Percentiles rank a stretch among this genome's conserved stretches.
These are phyloP conservation scores for Paraphoma sp. DNA, from an alignment of 2,329 filamentous ascomycete species.

Conservation along the genomic window DNA sequence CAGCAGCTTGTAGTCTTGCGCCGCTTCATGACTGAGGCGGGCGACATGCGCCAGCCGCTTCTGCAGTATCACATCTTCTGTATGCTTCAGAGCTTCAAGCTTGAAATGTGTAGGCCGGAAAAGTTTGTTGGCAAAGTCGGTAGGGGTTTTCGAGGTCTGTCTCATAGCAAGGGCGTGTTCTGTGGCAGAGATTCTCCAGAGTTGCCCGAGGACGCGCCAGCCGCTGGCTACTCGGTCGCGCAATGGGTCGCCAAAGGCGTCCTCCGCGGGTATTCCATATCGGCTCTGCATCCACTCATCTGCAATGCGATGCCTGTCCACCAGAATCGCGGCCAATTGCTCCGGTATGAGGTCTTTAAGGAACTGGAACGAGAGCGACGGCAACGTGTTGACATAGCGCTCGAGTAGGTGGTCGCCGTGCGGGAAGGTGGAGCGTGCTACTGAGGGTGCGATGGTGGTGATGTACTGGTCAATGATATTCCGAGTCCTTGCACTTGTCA, in stretches of 20 bases:
- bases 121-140: conserved; percentile 16
- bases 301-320: conserved; percentile 37
- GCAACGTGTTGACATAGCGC: conserved; percentile 7
- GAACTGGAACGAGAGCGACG: conserved; percentile 23
- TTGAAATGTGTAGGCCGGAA: conserved; percentile 23
- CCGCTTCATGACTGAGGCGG: conserved; percentile 19
- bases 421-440: conserved; percentile 36
- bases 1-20: conserved; percentile 40
- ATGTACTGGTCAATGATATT: conserved; percentile 33
- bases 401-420: conserved; percentile 21
- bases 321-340: conserved; percentile 37
- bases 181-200: conserved; percentile 33
- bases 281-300: conserved; percentile 21
- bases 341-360: conserved; percentile 35
- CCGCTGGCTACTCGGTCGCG: conserved; percentile 36
- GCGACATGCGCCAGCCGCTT: conserved; percentile 29
- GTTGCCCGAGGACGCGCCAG: conserved; percentile 31
- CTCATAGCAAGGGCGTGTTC: conserved; percentile 17
- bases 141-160: conserved; percentile 14
- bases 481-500: conserved; percentile 25
- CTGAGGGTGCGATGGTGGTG: conserved; percentile 33
- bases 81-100: conserved; percentile 18
- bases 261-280: conserved; percentile 39
- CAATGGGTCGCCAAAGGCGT: conserved; percentile 35
- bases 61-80: conserved; percentile 28